phyloP scores from a whole-genome alignment of 1,284 basidiomycete species.

The Dichomitus squalens region DNA sequence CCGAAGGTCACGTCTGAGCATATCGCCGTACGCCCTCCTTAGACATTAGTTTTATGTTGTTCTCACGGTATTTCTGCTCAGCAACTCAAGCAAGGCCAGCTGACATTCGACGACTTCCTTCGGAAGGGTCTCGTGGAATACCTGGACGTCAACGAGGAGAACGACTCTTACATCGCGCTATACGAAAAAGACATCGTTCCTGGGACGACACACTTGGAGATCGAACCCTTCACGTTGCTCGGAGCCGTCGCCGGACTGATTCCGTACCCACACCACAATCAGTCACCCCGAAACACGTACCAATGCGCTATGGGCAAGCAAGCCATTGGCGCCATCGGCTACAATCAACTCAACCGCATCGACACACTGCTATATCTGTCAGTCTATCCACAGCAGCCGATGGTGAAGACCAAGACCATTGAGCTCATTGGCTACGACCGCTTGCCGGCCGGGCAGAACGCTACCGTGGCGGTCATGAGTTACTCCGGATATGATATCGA shows the following conservation, averaged over 20 bases:
- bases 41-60: background rate
- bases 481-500: constrained; percentile 99
- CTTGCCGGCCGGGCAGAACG: constrained; percentile 97
- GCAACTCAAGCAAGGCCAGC: constrained; percentile 79
- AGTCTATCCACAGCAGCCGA: constrained; percentile 99
- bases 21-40: constrained; percentile 57
- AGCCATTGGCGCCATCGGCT: constrained; percentile 98
- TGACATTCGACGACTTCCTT: constrained; percentile 95
- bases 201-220: constrained; percentile 93
- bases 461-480: constrained; percentile 98
- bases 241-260: constrained; percentile 98
- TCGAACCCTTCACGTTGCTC: constrained; percentile 97
- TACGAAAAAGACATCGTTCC: constrained; percentile 89
- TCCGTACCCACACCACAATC: constrained; percentile 99
- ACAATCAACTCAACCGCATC: constrained; percentile 97
- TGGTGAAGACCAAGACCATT: constrained; percentile 99
- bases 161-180: constrained; percentile 95
- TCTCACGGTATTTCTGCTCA: constrained; percentile 33
- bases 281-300: constrained; percentile 98
- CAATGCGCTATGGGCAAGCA: constrained; percentile 99
- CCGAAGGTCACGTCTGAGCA: constrained; percentile 85
- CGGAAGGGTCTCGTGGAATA: constrained; percentile 98
- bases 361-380: constrained; percentile 98
- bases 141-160: constrained; percentile 99
- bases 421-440: constrained; percentile 97